phyloP scores from a whole-genome alignment of 345 rosid genomes.

The Turritis glabra region DNA sequence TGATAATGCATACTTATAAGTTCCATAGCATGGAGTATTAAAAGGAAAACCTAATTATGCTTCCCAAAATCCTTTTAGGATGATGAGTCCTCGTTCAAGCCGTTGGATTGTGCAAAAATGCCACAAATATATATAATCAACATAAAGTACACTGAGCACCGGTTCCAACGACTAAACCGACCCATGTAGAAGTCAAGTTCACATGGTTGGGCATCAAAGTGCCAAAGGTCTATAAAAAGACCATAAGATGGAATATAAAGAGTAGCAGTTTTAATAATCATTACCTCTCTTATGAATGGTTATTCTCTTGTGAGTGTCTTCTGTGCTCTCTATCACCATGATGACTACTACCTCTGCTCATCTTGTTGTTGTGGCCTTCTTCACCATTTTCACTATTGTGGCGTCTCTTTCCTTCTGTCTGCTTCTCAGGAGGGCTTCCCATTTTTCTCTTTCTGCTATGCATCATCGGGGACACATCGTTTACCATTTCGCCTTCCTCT shows the following conservation, averaged over 20 bases:
- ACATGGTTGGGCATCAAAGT: conserved; percentile 36
- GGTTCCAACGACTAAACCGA: conserved; percentile 42
- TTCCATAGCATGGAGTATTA: conserved; percentile 7
- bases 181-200: conserved; percentile 37
- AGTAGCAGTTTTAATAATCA: conserved; percentile 29
- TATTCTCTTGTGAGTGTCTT: conserved; percentile 39
- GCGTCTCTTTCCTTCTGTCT: conserved; percentile 42
- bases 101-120: conserved; percentile 32
- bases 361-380: conserved; percentile 33
- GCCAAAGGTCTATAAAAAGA: conserved; percentile 33
- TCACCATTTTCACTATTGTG: conserved; percentile 37
- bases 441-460: conserved; percentile 66
- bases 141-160: conserved; percentile 34
- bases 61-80: conserved; percentile 30
- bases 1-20: conserved; percentile 5
- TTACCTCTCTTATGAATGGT: conserved; percentile 40
- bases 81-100: conserved; percentile 22
- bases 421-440: conserved; percentile 66
- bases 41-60: neutral
- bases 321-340: conserved; percentile 39
- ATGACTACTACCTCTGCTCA: conserved; percentile 27
- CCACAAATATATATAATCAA: conserved; percentile 34
- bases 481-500: conserved; percentile 71
- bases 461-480: conserved; percentile 50
- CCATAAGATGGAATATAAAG: conserved; percentile 26